phyloP scores from a whole-genome alignment of 1,284 basidiomycete species.

The Rhodotorula sp. region DNA sequence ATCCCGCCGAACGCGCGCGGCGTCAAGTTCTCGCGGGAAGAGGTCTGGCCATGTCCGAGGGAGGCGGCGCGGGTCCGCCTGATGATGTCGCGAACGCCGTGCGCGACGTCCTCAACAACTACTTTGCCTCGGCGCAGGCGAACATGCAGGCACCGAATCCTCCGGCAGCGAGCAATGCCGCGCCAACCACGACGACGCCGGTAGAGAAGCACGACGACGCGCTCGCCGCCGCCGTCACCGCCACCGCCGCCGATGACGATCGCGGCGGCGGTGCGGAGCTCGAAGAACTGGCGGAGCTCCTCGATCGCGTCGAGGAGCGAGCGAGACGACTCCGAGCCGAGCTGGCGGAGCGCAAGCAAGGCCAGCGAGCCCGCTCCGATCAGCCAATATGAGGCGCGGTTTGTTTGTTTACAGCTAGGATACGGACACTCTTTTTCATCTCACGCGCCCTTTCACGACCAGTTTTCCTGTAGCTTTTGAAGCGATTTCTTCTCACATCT shows the following conservation, averaged over 20 bases:
- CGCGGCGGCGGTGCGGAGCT: not conserved
- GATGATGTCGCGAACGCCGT: slow-evolving; percentile 47
- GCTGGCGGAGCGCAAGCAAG: not conserved
- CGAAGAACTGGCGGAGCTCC: slow-evolving; percentile 17
- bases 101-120: slow-evolving; percentile 46
- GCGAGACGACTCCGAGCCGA: slow-evolving; percentile 10
- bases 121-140: slow-evolving; percentile 39
- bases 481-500: no score
- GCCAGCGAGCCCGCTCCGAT: no score
- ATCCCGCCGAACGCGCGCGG: slow-evolving; percentile 13
- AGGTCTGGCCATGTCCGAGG: not conserved
- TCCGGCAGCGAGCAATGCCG: not conserved
- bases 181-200: not conserved
- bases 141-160: not conserved
- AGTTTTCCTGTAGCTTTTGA: no score
- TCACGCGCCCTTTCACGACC: no score
- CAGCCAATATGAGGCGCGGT: no score
- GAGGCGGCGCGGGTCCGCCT: slow-evolving; percentile 27
- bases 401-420: no score
- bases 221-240: not conserved
- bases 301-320: slow-evolving; percentile 33
- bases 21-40: slow-evolving; percentile 2
- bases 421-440: no score
- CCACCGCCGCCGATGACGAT: not conserved
- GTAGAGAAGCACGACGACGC: not conserved